Percentiles rank a stretch among this genome's conserved stretches.
Conservation (phyloP, 1,284 basidiomycete genomes). For the Heterobasidion irregulare region DNA sequence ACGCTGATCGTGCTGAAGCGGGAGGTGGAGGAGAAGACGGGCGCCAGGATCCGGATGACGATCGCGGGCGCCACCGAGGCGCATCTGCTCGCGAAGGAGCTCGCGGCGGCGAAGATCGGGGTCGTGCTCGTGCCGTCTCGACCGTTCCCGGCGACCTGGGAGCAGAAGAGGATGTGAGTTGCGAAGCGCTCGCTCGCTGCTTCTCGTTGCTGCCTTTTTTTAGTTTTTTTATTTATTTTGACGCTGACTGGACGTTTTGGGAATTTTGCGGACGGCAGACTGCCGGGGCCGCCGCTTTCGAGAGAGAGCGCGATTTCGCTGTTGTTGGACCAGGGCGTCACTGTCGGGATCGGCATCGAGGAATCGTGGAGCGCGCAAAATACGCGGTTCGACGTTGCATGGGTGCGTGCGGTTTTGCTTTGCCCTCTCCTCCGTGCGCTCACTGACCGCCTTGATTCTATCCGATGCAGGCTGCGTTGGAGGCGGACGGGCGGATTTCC, state of each 20-base stretch:
- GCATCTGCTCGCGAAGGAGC: conserved; percentile 31
- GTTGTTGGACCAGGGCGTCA: conserved; percentile 61
- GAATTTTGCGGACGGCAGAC: conserved; percentile 20
- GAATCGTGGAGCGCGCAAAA: conserved; percentile 51
- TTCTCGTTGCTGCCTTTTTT: background rate
- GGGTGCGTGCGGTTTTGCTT: conserved; percentile 25
- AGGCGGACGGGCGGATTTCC: conserved; percentile 29
- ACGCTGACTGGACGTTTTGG: background rate
- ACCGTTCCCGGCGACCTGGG: conserved; percentile 45
- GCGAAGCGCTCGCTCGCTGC: conserved; percentile 3
- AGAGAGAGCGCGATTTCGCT: conserved; percentile 55
- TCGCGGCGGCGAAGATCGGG: conserved; percentile 59
- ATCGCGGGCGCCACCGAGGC: conserved; percentile 35
- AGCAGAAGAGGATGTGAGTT: conserved; percentile 37
- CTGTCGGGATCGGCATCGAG: conserved; percentile 60
- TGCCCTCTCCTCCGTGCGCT: too few relatives aligned
- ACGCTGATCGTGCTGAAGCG: conserved; percentile 35
- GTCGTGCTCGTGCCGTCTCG: conserved; percentile 54
- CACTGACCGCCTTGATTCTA: background rate
- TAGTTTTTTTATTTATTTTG: conserved; percentile 16
- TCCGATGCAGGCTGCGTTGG: conserved; percentile 17
- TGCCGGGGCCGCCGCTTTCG: conserved; percentile 65
- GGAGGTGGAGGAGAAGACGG: conserved; percentile 18
- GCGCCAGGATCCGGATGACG: conserved; percentile 14
- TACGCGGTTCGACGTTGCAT: conserved; percentile 52